Base-by-base conservation (phyloP, 139 green algal genomes). In the Haematococcus sp. region DNA sequence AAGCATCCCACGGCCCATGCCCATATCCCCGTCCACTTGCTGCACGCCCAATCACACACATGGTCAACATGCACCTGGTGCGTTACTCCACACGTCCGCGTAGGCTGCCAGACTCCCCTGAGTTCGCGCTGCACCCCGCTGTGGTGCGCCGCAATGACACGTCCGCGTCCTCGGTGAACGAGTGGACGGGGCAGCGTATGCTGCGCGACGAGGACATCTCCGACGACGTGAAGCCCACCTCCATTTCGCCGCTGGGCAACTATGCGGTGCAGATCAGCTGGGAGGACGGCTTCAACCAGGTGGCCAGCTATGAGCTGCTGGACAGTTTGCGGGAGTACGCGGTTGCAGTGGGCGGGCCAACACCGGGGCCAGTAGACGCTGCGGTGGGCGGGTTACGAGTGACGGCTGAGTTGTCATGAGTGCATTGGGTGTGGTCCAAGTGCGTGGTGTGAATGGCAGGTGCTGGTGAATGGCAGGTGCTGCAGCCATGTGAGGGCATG, bases 201-300 rank as follows among this genome's bases (percentile, higher is more conserved):
- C 40, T 83, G 25, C 30, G 44, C 11, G 76, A 86, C 63, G 80
- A 67, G 19, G 81, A 89, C 58, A 80, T 96, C 2, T 77, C 86
- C 0, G 87, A 97, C 25, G 86, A 90, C 72, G 85, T 97, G 4
- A 70, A 76, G 63, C 94, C 94, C 0, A 43, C 86, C 23, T 52
- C 68, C 13, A 79, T 98, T 32, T 76, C 83, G 35, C 86, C 90
- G 2, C 72, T 99, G 16, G 96, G 96, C 34, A 99, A 99, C 86
- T 99, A 99, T 73, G 96, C 96, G 2, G 92, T 96, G 51, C 88
- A 91, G 83, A 94, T 97, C 71, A 76, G 64, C 2, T 96, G 92
- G 91, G 55, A 91, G 69, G 93, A 97, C 49, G 89, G 92, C 28
- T 95, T 96, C 86, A 96, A 93, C 74, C 91, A 96, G 86, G 88